Base-by-base conservation (phyloP, 306 rosid species). In the Cicer bijugum region DNA sequence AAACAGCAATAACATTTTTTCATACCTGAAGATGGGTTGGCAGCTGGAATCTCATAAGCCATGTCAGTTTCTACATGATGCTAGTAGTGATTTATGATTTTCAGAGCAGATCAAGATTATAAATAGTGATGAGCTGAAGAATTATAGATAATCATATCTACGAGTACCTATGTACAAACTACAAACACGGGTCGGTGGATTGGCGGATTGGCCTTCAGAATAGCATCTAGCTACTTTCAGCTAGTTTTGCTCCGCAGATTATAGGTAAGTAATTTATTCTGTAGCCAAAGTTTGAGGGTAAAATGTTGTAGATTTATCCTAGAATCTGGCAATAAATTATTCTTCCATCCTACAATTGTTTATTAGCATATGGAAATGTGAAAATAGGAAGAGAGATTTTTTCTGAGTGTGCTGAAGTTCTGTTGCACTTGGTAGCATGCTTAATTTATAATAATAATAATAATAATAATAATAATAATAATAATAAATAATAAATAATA, bases 1-100 rank as follows among this genome's bases (percentile, higher is more conserved):
- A 88, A 82, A 48, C 69, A 62, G 17, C 77, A 83, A 65, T 85
- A 79, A 71, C 76, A 71, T 50, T 63, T 66, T 33, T 33, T 69
- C 75, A 51, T 37, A 46, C 42, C 38, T 67, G 81, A 68, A 42
- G 19, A 33, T 42, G 67, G 52, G 50, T 5, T 63, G 14, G 53
- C 76, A 11, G 16, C 23, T 63, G 63, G 33, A 40, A 59, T 80
- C 59, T 72, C 75, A 12, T 12, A 42, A 65, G 76, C 37, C 69
- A 67, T 45, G 47, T 2, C 7, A 64, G 47, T 43, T 61, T 75
- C 78, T 71, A 74, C 86, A 79, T 47, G 72, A 80, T 67, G 71
- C 67, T 69, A 44, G 14, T 45, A 51, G 48, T 67, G 59, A 12
- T 20, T 69, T 70, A 33, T 51, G 55, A 14, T 63, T 28, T 63